phyloP scores from a whole-genome alignment of 31 red algal genomes.

The Endocladia muricata region DNA sequence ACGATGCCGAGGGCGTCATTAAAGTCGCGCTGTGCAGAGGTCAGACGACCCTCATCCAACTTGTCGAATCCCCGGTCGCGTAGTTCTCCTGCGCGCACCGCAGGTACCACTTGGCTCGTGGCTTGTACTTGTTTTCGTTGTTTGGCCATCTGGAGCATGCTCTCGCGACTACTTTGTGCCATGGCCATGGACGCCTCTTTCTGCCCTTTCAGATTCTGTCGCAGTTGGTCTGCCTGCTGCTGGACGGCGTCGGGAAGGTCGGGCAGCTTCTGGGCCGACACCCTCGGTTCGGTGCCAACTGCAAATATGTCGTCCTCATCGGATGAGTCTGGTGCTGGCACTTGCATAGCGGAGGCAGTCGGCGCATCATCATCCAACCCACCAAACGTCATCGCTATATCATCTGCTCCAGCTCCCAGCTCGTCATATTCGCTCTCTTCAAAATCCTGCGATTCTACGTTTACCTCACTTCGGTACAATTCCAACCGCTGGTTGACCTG shows the following conservation, averaged over 20 bases:
- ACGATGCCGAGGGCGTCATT: slow-evolving; percentile 20
- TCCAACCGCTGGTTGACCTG: slow-evolving; percentile 27
- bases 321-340: slow-evolving; percentile 3
- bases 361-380: background rate
- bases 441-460: background rate
- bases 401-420: background rate
- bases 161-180: background rate
- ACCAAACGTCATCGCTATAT: background rate
- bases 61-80: slow-evolving; percentile 13
- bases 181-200: slow-evolving; percentile 3
- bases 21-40: slow-evolving; percentile 21
- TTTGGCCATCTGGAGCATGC: background rate
- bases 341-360: too few relatives aligned
- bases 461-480: slow-evolving; percentile 12
- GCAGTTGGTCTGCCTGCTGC: slow-evolving; percentile 9
- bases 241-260: background rate
- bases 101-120: background rate
- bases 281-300: background rate
- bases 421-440: background rate
- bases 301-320: background rate
- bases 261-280: too few relatives aligned
- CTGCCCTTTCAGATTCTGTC: slow-evolving; percentile 1
- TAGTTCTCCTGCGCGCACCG: slow-evolving; percentile 19
- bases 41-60: slow-evolving; percentile 10
- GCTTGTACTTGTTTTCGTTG: slow-evolving; percentile 9